phyloP scores from a whole-genome alignment of 768 basidiomycete genomes.

The Amanita thiersii region DNA sequence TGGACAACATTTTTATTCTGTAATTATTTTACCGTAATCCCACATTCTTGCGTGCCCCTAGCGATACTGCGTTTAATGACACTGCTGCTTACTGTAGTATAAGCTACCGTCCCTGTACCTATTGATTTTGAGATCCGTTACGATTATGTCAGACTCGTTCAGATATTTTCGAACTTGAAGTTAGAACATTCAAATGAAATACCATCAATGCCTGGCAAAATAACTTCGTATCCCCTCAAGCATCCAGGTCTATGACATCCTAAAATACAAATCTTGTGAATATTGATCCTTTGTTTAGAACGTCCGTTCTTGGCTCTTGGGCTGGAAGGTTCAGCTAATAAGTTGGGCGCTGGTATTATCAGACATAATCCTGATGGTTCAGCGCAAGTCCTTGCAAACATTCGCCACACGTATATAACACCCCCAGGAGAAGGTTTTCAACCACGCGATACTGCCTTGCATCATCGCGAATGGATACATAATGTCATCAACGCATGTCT shows the following conservation, averaged over 20 bases:
- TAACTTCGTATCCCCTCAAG: constrained; percentile 20
- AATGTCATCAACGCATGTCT: constrained; percentile 76
- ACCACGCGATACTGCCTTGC: constrained; percentile 90
- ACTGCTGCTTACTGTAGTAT: too few species aligned
- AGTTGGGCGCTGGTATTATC: constrained; percentile 91
- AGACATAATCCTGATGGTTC: constrained; percentile 70
- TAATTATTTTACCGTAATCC: too few species aligned
- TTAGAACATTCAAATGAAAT: too few species aligned
- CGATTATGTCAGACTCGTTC: too few species aligned
- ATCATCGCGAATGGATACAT: constrained; percentile 91
- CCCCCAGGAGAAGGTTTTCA: constrained; percentile 98
- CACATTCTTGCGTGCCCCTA: too few species aligned
- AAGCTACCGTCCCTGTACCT: too few species aligned
- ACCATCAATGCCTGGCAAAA: constrained; percentile 7
- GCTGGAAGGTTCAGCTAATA: constrained; percentile 97
- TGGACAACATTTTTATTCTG: neutral
- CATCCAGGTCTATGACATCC: constrained; percentile 24
- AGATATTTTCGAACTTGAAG: too few species aligned
- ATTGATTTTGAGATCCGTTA: too few species aligned
- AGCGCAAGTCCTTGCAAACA: constrained; percentile 77
- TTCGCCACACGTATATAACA: constrained; percentile 98
- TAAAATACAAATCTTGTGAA: neutral
- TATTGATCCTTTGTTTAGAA: constrained; percentile 28
- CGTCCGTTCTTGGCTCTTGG: constrained; percentile 82
- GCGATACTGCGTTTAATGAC: too few species aligned